Base-by-base conservation (phyloP, 345 rosid genomes). In the Salix caprea region DNA sequence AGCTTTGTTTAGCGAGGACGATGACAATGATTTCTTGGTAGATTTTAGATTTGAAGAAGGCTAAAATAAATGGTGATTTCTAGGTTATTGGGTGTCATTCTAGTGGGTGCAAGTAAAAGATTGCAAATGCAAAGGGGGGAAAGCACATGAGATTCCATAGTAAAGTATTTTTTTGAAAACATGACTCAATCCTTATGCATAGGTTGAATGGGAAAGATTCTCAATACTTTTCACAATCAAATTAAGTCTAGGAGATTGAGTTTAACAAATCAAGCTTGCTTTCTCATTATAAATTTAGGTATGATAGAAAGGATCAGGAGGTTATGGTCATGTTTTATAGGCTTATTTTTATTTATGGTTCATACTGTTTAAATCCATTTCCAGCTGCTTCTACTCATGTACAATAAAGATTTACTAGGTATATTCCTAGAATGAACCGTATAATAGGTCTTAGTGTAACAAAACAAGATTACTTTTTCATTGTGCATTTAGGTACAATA, bases 391-490 rank as follows among this genome's bases (percentile, higher is more conserved):
- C 46, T 32, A 69, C 70, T 80, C 48, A 48, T 21, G 32, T 6
- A 18, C 74, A 48, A 39, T 67, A 74, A 70, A n/a, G 18, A 71
- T 69, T 54, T 30, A 56, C 12, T 11, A 67, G 69, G 62, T 56
- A 42, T 62, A 61, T 58, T 36, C 37, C 37, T 36, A 36, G 7
- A 1, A 36, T 5, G 7, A 5, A 36, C 37, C 37, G 1, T 36
- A 36, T 36, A 36, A 36, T 36, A 36, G 7, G 37, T 36, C 37
- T 36, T 36, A 36, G 6, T 36, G 37, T 36, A 5, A 5, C 1
- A 36, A 36, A 36, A 0, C 60, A 7, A 19, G 10, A 54, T 54
- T 54, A 23, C 60, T 21, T 21, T 54, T 23, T 54, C 4, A 54
- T 19, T 19, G 60, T 54, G 7, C 60, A 54, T 54, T 19, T 54